A percentile compares a stretch with the other conserved stretches of the same genome.
Evolutionary conservation across 2,329 filamentous ascomycete species (phyloP).

Genomic region (Tolypocladium paradoxum): DNA sequence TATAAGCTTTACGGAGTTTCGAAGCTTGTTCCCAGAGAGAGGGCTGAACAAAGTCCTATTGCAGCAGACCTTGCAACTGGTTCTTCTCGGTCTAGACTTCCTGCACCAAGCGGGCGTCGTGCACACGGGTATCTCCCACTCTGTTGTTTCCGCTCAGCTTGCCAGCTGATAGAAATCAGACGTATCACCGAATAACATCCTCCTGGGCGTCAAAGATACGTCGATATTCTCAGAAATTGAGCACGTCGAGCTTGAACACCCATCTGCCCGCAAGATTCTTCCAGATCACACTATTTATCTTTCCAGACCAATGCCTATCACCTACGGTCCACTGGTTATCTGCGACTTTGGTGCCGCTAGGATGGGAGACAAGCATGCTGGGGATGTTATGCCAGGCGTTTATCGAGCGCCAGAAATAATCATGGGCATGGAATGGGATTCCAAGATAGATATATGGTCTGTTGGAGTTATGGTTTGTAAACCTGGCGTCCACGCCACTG

Average conservation of each 20-base stretch:
- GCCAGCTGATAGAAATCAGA: slow-evolving; percentile 6
- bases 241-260: slow-evolving; percentile 5
- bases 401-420: slow-evolving; percentile 24
- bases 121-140: slow-evolving; percentile 9
- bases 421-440: slow-evolving; percentile 20
- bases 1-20: slow-evolving; percentile 10
- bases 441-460: slow-evolving; percentile 24
- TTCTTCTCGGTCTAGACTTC: slow-evolving; percentile 10
- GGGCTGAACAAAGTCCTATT: slow-evolving; percentile 12
- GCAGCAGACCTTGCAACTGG: slow-evolving; percentile 9
- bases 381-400: slow-evolving; percentile 20
- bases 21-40: slow-evolving; percentile 10
- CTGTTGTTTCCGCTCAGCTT: not conserved
- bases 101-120: slow-evolving; percentile 9
- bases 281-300: slow-evolving; percentile 15
- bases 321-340: slow-evolving; percentile 13
- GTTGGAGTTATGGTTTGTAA: slow-evolving; percentile 18
- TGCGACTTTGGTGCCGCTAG: slow-evolving; percentile 20
- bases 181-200: slow-evolving; percentile 16
- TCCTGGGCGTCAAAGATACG: slow-evolving; percentile 9
- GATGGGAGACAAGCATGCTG: slow-evolving; percentile 13
- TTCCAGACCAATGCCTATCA: slow-evolving; percentile 14
- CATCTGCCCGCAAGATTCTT: slow-evolving; percentile 15
- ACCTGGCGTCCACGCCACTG: slow-evolving; percentile 1
- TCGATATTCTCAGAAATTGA: slow-evolving; percentile 7